Evolutionary conservation across 164 flowering plant species (phyloP).

Genomic region (Stephania japonica): DNA sequence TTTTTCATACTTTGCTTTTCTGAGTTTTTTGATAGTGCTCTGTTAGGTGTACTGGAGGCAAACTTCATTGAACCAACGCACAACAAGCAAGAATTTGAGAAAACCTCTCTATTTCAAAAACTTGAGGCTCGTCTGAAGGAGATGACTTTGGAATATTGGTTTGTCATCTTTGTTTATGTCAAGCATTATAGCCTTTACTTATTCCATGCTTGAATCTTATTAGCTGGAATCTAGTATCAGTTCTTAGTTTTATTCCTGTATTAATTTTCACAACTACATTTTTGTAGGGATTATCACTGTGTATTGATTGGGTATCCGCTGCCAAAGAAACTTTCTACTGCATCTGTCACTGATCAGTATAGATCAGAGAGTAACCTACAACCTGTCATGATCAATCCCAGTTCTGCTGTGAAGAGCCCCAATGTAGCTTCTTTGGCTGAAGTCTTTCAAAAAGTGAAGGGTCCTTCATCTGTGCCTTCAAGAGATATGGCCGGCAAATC

Average conservation of each 20-base stretch:
- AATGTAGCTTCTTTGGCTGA: slow-evolving; percentile 15
- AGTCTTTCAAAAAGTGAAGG: slow-evolving; percentile 2
- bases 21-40: slow-evolving; percentile 10
- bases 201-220: not conserved
- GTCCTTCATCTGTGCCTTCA: slow-evolving; percentile 11
- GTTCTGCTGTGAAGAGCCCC: slow-evolving; percentile 12
- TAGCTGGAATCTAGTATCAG: not conserved
- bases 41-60: slow-evolving; percentile 82
- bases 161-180: slow-evolving; percentile 10
- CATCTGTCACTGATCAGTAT: slow-evolving; percentile 7
- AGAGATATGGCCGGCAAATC: slow-evolving; percentile 13
- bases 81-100: slow-evolving; percentile 96
- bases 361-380: slow-evolving; percentile 11
- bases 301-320: slow-evolving; percentile 50
- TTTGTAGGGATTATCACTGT: slow-evolving; percentile 58
- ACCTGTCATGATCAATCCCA: slow-evolving; percentile 23
- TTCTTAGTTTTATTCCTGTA: not conserved
- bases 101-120: slow-evolving; percentile 73
- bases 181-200: not conserved
- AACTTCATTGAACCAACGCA: slow-evolving; percentile 87
- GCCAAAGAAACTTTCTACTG: slow-evolving; percentile 20
- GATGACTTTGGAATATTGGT: slow-evolving; percentile 96
- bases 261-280: not conserved
- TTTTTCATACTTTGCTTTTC: not conserved
- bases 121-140: slow-evolving; percentile 84